Percentiles rank a stretch among this genome's conserved stretches.
Conservation (phyloP, 257 asterid species). For the Solanum sitiens region DNA sequence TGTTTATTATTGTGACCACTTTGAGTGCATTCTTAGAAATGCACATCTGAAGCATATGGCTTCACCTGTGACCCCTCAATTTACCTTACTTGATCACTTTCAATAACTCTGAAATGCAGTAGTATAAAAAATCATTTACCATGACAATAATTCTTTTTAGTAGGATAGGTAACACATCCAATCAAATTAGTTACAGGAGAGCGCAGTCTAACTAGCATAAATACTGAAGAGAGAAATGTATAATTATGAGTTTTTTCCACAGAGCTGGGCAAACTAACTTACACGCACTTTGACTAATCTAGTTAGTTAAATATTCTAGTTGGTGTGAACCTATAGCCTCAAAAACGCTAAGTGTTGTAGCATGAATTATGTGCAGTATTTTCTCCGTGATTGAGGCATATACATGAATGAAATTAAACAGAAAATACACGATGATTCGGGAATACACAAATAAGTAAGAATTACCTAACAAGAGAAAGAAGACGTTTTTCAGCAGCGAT, state of each 20-base stretch:
- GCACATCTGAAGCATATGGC: background rate
- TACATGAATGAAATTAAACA: background rate
- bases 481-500: constrained; percentile 85
- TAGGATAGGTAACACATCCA: background rate
- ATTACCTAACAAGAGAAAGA: constrained; percentile 56
- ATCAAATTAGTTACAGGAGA: background rate
- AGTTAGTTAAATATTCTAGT: background rate
- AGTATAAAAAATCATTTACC: background rate
- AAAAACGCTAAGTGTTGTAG: background rate
- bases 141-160: background rate
- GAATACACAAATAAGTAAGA: background rate
- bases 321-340: background rate
- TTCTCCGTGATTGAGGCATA: background rate
- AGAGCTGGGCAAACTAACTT: background rate
- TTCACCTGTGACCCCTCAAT: background rate
- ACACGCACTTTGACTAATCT: background rate
- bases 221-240: background rate
- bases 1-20: background rate
- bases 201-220: background rate
- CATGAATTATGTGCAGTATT: background rate
- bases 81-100: background rate
- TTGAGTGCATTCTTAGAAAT: background rate
- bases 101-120: background rate
- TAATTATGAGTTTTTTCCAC: background rate
- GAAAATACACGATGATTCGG: background rate